A percentile compares a stretch with the other conserved stretches of the same genome.
Evolutionary conservation across 1,284 basidiomycete species (phyloP).

Genomic region (Peniophora sp.): DNA sequence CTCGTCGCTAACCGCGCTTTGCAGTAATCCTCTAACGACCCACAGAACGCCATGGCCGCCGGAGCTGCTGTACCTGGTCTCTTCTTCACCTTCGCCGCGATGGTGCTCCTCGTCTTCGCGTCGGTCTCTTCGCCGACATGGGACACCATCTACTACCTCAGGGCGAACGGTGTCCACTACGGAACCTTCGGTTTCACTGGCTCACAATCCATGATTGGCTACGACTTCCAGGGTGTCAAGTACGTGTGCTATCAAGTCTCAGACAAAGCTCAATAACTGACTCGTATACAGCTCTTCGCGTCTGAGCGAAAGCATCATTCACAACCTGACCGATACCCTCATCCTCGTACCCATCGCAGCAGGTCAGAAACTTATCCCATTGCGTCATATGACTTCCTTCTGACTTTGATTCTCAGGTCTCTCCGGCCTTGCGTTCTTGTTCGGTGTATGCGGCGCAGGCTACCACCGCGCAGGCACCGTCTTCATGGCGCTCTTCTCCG

Average conservation of each 20-base stretch:
- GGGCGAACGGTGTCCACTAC: slow-evolving; percentile 44
- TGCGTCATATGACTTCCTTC: too few relatives aligned
- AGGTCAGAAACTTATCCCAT: slow-evolving; percentile 14
- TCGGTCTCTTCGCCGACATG: slow-evolving; percentile 68
- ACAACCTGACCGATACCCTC: slow-evolving; percentile 63
- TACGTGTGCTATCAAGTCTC: slow-evolving; percentile 16
- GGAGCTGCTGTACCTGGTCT: slow-evolving; percentile 39
- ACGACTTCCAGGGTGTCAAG: slow-evolving; percentile 37
- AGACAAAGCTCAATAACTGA: slow-evolving; percentile 2
- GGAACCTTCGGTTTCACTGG: slow-evolving; percentile 76
- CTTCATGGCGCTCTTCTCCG: slow-evolving; percentile 62
- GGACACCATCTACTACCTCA: slow-evolving; percentile 62
- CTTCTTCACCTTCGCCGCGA: slow-evolving; percentile 50
- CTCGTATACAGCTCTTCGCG: slow-evolving; percentile 19
- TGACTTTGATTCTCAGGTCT: slow-evolving; percentile 23
- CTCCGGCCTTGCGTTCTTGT: slow-evolving; percentile 62
- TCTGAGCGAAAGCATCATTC: slow-evolving; percentile 46
- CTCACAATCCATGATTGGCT: slow-evolving; percentile 45
- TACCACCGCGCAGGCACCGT: slow-evolving; percentile 66
- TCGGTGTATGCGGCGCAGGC: slow-evolving; percentile 57
- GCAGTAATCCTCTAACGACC: too few relatives aligned
- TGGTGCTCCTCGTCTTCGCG: slow-evolving; percentile 60
- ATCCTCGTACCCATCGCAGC: slow-evolving; percentile 77
- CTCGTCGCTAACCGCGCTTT: too few relatives aligned
- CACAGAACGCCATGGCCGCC: slow-evolving; percentile 21